A percentile compares a stretch with the other conserved stretches of the same genome.
Evolutionary conservation across 805 yeast genomes (phyloP).

Genomic region (Metschnikowia proteae): DNA sequence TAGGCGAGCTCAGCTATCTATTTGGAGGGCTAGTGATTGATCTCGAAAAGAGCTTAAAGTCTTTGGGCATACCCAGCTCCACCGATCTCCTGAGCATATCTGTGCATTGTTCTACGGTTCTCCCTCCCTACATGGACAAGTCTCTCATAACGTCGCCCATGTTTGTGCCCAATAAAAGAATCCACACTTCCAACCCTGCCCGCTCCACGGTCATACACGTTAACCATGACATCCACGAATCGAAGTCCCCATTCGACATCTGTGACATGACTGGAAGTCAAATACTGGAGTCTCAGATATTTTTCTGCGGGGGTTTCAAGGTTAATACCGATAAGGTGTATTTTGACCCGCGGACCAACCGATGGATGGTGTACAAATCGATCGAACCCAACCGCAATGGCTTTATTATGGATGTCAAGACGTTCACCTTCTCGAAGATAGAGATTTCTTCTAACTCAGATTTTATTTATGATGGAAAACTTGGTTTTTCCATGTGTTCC

Average conservation of each 20-base stretch:
- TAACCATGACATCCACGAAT: constrained; percentile 27
- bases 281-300: constrained; percentile 53
- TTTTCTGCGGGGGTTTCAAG: constrained; percentile 70
- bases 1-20: constrained; percentile 28
- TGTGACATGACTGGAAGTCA: constrained; percentile 45
- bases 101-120: constrained; percentile 34
- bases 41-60: constrained; percentile 17
- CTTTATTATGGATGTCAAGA: constrained; percentile 54
- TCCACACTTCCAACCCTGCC: constrained; percentile 28
- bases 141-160: constrained; percentile 38
- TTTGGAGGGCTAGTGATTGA: constrained; percentile 36
- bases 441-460: constrained; percentile 20
- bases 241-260: constrained; percentile 48
- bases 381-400: constrained; percentile 50
- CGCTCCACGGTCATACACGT: constrained; percentile 31
- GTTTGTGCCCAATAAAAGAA: constrained; percentile 36
- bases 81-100: constrained; percentile 30
- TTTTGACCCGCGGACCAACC: constrained; percentile 22
- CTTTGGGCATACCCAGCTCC: constrained; percentile 32
- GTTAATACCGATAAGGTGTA: constrained; percentile 23
- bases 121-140: constrained; percentile 39
- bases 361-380: constrained; percentile 41
- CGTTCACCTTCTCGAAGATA: constrained; percentile 48
- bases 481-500: constrained; percentile 30
- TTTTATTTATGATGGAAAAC: constrained; percentile 23